Base-by-base conservation (phyloP, 1,139 yeast species). In the Magnusiomyces paraingens region DNA sequence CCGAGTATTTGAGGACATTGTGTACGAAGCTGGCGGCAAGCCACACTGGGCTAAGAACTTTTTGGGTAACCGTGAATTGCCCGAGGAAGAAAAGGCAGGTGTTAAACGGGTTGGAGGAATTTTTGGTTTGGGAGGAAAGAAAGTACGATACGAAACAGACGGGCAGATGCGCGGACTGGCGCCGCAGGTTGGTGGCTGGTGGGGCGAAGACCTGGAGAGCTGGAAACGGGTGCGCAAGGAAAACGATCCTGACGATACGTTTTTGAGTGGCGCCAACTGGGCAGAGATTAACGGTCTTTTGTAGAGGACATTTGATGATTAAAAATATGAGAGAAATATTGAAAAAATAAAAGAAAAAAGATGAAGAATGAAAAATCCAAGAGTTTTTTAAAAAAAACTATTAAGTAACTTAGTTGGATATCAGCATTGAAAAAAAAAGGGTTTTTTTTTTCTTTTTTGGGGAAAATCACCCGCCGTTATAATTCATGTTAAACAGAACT, bases 21-120 rank as follows among this genome's bases (percentile, higher is more conserved):
- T 91, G 76, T 76, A 77, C 53, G 81, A 80, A 39, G 91, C 86
- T 21, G 91, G 87, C 43, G 99, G 99, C 50, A 87, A 84, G 67
- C 99, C 99, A 1, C 99, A 93, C 68, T 93, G 99, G 99, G 99
- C 99, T n/a, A 93, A 93, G 75, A 91, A 91, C 70, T 93, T 90
- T 67, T 77, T 90, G 60, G 96, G 96, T 1, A 71, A 73, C 10
- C 51, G 54, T 11, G 48, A 49, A 8, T 11, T 14, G 14, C n/a
- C 18, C n/a, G 21, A 21, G 8, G 39, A 40, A 3, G 47, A 20
- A 42, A 12, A 26, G 20, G 47, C 53, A 21, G 38, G 38, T 53
- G 15, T 52, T 32, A 47, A 21, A 41, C 26, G 46, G 49, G 29
- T 50, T 51, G 39, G 64, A 68, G 46, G 72, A 70, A 6, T 12